Percentiles rank a stretch among this genome's conserved stretches.
Evolutionary conservation across 495 filamentous ascomycete species (phyloP).

Genomic region (Penicillium ucsense): DNA sequence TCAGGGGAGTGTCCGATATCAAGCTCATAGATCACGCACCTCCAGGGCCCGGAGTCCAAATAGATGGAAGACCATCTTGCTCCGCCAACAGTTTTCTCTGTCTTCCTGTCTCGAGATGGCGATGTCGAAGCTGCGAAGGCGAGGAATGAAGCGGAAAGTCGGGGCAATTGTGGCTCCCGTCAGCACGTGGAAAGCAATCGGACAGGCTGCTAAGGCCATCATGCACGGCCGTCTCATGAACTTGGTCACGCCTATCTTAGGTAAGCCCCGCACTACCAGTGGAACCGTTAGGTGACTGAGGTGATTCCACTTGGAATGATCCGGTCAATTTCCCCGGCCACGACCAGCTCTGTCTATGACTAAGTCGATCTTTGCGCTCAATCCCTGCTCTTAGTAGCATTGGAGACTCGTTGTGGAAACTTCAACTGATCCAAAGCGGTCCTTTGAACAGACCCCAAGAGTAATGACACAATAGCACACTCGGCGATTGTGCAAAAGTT

Average conservation of each 20-base stretch:
- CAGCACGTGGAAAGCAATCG: too few relatives aligned
- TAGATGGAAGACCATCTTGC: slow-evolving; percentile 12
- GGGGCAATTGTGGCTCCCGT: too few relatives aligned
- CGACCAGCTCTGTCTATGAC: too few relatives aligned
- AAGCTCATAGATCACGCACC: slow-evolving; percentile 7
- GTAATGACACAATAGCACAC: slow-evolving; percentile 9
- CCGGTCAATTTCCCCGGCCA: neutral
- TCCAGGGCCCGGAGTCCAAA: slow-evolving; percentile 13
- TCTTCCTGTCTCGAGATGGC: too few relatives aligned
- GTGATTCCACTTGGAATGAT: too few relatives aligned
- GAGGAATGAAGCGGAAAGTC: slow-evolving; percentile 3
- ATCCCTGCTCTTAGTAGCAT: too few relatives aligned
- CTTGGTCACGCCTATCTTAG: slow-evolving; percentile 1
- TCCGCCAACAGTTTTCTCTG: too few relatives aligned
- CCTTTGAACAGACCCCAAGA: neutral
- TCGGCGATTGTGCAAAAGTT: slow-evolving; percentile 1
- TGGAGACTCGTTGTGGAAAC: neutral
- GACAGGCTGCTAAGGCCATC: too few relatives aligned
- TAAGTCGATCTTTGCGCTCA: too few relatives aligned
- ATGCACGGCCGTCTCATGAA: too few relatives aligned
- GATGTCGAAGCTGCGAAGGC: neutral
- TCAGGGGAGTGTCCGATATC: too few relatives aligned
- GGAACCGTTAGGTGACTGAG: too few relatives aligned
- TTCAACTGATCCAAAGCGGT: neutral
- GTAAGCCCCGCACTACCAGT: slow-evolving; percentile 16